These are phyloP conservation scores for Auxenochlorella protothecoides DNA, from an alignment of 139 green algal species.

Conservation along the genomic window DNA sequence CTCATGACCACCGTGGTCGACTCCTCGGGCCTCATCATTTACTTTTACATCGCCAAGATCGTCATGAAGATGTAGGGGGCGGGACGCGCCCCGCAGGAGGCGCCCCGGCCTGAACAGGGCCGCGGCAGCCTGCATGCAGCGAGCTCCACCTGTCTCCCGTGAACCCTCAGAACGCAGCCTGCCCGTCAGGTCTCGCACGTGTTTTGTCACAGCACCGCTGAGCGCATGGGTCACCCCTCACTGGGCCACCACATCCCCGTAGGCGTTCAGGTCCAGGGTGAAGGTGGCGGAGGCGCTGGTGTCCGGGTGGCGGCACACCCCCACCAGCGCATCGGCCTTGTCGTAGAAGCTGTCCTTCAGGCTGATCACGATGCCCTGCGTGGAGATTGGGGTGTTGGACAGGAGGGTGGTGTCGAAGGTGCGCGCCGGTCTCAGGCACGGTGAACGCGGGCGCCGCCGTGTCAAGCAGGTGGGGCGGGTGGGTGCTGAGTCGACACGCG, in stretches of 20 bases:
- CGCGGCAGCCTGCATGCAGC: too few relatives aligned
- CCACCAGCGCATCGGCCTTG: constrained; percentile 88
- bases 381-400: constrained; percentile 1
- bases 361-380: constrained; percentile 81
- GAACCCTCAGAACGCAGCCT: too few relatives aligned
- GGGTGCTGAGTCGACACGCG: too few relatives aligned
- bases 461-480: too few relatives aligned
- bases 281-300: constrained; percentile 44
- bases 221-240: too few relatives aligned
- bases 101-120: too few relatives aligned
- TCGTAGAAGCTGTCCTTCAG: constrained; percentile 97
- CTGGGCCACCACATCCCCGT: neutral
- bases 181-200: too few relatives aligned
- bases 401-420: neutral
- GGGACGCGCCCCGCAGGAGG: neutral
- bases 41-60: constrained; percentile 44
- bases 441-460: too few relatives aligned
- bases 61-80: constrained; percentile 12
- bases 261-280: constrained; percentile 71
- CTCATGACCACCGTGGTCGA: constrained; percentile 63
- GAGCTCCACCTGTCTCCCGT: too few relatives aligned
- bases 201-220: neutral
- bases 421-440: too few relatives aligned
- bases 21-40: constrained; percentile 50
- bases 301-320: constrained; percentile 60